A percentile compares a stretch with the other conserved stretches of the same genome.
These are phyloP conservation scores for Leccinum olivaceopallidum DNA, from an alignment of 768 basidiomycete species.

Conservation along the genomic window DNA sequence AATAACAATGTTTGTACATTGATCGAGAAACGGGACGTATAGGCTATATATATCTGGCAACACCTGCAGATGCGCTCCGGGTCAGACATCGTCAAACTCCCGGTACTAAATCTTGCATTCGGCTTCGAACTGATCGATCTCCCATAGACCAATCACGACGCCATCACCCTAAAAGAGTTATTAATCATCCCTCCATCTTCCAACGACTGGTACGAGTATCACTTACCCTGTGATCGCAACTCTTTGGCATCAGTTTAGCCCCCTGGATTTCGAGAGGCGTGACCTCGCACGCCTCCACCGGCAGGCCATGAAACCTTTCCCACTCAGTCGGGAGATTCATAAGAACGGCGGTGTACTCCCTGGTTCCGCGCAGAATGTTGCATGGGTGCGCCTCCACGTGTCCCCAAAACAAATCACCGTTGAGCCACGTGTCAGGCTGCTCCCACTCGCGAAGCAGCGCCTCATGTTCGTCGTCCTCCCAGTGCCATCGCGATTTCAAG, in stretches of 20 bases:
- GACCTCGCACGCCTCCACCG: conserved; percentile 28
- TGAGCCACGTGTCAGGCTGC: conserved; percentile 16
- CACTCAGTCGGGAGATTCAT: conserved; percentile 28
- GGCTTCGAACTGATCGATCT: background rate
- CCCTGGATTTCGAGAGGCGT: conserved; percentile 29
- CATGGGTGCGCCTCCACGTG: conserved; percentile 21
- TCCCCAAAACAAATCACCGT: conserved; percentile 24
- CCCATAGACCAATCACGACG: conserved; percentile 20
- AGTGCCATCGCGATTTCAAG: background rate
- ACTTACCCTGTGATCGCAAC: conserved; percentile 24
- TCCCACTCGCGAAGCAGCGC: conserved; percentile 6
- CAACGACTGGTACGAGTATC: background rate
- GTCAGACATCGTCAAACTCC: too few relatives aligned
- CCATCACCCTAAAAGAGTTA: conserved; percentile 15
- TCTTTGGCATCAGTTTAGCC: conserved; percentile 16
- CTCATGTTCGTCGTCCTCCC: background rate
- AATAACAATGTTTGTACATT: too few relatives aligned
- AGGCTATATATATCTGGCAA: too few relatives aligned
- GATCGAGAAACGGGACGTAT: too few relatives aligned
- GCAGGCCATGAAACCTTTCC: conserved; percentile 5
- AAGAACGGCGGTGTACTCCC: conserved; percentile 32
- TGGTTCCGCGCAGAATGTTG: conserved; percentile 22
- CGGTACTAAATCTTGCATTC: background rate
- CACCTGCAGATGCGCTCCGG: too few relatives aligned
- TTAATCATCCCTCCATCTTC: background rate